These are phyloP conservation scores for Coemansia sp. DNA, from an alignment of 192 early-diverging fungal species.

Conservation along the genomic window DNA sequence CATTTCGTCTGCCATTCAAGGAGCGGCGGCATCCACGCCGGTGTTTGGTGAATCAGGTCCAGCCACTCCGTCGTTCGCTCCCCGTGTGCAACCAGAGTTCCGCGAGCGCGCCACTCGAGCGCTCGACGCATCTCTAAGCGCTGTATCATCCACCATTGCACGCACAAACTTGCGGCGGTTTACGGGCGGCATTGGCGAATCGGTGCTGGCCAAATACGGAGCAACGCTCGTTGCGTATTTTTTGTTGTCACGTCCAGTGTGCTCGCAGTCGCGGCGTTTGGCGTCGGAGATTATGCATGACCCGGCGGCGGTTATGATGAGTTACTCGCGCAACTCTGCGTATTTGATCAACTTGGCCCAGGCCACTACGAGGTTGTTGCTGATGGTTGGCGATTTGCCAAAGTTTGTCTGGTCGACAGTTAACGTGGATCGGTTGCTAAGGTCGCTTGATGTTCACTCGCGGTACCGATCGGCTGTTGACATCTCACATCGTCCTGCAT, in stretches of 20 bases:
- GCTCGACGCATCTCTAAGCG: slow-evolving; percentile 31
- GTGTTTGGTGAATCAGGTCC: slow-evolving; percentile 16
- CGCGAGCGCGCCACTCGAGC: slow-evolving; percentile 26
- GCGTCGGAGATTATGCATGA: slow-evolving; percentile 42
- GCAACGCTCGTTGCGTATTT: slow-evolving; percentile 76
- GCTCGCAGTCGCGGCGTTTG: slow-evolving; percentile 50
- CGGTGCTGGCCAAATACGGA: slow-evolving; percentile 95
- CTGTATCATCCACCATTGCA: slow-evolving; percentile 35
- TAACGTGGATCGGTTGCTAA: slow-evolving; percentile 45
- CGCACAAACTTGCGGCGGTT: slow-evolving; percentile 45
- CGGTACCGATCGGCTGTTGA: slow-evolving; percentile 36
- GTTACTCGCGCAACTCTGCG: slow-evolving; percentile 75
- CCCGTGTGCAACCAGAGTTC: slow-evolving; percentile 46
- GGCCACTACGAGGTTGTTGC: slow-evolving; percentile 79
- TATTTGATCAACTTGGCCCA: slow-evolving; percentile 75
- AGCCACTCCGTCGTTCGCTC: slow-evolving; percentile 31
- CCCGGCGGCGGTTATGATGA: slow-evolving; percentile 57
- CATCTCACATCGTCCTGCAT: not conserved
- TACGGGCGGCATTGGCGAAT: slow-evolving; percentile 56
- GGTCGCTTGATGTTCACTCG: slow-evolving; percentile 50
- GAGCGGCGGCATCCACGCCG: slow-evolving; percentile 37
- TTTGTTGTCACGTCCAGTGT: slow-evolving; percentile 83
- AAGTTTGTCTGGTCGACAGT: slow-evolving; percentile 92
- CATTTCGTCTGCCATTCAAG: slow-evolving; percentile 45
- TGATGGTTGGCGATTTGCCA: slow-evolving; percentile 87